phyloP scores from a whole-genome alignment of 2,329 filamentous ascomycete species.

The Zymoseptoria ardabiliae region DNA sequence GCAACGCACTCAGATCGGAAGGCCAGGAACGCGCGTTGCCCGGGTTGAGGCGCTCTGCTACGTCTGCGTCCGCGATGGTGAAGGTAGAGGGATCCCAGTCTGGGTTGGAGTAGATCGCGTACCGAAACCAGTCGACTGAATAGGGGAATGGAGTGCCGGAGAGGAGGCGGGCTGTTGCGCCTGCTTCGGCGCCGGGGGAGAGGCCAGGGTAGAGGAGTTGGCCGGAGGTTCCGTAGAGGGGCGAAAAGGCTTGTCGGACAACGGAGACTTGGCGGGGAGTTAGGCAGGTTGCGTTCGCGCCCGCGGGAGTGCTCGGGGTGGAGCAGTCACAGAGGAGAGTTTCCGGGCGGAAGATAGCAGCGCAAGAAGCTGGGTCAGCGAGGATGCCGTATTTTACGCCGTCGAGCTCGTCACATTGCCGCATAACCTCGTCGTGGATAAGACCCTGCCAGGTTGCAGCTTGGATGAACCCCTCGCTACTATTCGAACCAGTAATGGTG shows the following conservation, averaged over 20 bases:
- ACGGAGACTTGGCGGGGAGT: conserved; percentile 35
- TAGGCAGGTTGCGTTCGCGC: conserved; percentile 39
- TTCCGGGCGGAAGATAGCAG: conserved; percentile 31
- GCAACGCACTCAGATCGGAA: conserved; percentile 32
- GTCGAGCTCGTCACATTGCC: conserved; percentile 44
- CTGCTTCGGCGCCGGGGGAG: conserved; percentile 27
- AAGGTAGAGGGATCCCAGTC: conserved; percentile 34
- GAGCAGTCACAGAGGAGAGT: conserved; percentile 27
- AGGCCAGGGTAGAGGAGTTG: conserved; percentile 18
- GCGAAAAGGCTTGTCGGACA: conserved; percentile 35
- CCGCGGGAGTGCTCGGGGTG: conserved; percentile 27
- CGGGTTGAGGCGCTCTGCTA: conserved; percentile 31
- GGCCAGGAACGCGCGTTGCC: conserved; percentile 33
- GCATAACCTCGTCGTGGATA: conserved; percentile 37
- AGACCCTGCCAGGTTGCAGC: conserved; percentile 30
- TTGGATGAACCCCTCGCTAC: conserved; percentile 33
- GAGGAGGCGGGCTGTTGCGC: conserved; percentile 33
- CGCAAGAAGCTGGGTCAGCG: conserved; percentile 37
- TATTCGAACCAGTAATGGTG: conserved; percentile 31
- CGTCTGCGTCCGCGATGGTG: conserved; percentile 32
- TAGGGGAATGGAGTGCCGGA: conserved; percentile 38
- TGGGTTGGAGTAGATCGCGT: conserved; percentile 40
- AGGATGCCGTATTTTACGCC: conserved; percentile 41
- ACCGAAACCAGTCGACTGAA: conserved; percentile 45
- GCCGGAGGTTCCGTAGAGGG: conserved; percentile 29